A percentile compares a stretch with the other conserved stretches of the same genome.
These are phyloP conservation scores for Cryptosporidium bovis DNA, from an alignment of 169 alveolate genomes.

Conservation along the genomic window DNA sequence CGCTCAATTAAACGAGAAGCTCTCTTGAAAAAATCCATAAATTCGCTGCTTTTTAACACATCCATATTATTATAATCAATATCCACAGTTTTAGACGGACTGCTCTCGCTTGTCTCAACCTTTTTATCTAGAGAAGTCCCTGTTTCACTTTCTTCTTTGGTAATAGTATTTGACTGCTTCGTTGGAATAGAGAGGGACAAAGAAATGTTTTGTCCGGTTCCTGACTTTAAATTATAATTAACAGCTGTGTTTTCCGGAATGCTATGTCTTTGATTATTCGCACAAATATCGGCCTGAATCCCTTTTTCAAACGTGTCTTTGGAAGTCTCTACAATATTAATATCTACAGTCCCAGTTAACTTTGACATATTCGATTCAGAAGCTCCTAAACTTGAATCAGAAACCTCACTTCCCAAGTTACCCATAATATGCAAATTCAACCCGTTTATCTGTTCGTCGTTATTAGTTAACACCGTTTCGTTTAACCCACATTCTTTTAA, in stretches of 20 bases:
- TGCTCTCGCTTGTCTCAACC: background rate
- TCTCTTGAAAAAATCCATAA: conserved; percentile 53
- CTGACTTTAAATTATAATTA: background rate
- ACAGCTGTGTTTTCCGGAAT: background rate
- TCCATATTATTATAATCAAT: conserved; percentile 19
- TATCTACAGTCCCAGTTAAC: conserved; percentile 28
- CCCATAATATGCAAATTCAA: conserved; percentile 6
- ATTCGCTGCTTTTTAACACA: conserved; percentile 64
- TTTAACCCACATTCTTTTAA: conserved; percentile 50
- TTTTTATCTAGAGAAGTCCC: background rate
- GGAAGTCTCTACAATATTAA: conserved; percentile 32
- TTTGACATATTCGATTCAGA: background rate
- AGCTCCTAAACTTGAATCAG: background rate
- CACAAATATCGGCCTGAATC: conserved; percentile 40
- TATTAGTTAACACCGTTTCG: conserved; percentile 20
- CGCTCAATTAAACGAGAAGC: conserved; percentile 62
- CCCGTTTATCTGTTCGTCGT: conserved; percentile 25
- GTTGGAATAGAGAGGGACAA: conserved; percentile 42
- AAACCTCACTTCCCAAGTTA: conserved; percentile 6
- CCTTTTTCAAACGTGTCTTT: conserved; percentile 62
- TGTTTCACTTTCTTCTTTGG: conserved; percentile 7
- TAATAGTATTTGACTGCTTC: background rate
- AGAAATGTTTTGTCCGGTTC: conserved; percentile 1
- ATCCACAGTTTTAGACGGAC: background rate
- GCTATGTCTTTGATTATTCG: background rate